These are phyloP conservation scores for Gossypium turneri DNA, from an alignment of 345 rosid genomes.

Conservation along the genomic window DNA sequence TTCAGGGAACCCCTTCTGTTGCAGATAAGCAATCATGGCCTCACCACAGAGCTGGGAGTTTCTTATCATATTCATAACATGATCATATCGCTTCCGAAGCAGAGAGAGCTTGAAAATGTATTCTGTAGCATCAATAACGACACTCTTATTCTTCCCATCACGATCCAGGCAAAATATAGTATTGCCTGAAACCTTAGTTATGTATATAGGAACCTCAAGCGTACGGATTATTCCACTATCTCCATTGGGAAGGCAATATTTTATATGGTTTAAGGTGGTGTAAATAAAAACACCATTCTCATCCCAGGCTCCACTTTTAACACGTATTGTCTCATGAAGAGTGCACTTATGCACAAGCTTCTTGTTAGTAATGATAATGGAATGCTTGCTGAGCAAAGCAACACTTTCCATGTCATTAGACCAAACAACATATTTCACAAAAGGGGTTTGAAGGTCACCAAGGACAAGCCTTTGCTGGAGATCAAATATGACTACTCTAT, in stretches of 20 bases:
- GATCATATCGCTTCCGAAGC: slow-evolving; percentile 72
- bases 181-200: slow-evolving; percentile 68
- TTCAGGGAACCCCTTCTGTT: slow-evolving; percentile 96
- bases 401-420: slow-evolving; percentile 89
- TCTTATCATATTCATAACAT: slow-evolving; percentile 95
- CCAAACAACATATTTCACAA: slow-evolving; percentile 80
- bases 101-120: slow-evolving; percentile 84
- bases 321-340: slow-evolving; percentile 88
- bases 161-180: slow-evolving; percentile 78
- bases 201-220: slow-evolving; percentile 79
- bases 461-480: slow-evolving; percentile 84
- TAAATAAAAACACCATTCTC: slow-evolving; percentile 91
- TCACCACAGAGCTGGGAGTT: slow-evolving; percentile 95
- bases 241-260: slow-evolving; percentile 93
- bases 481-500: slow-evolving; percentile 78
- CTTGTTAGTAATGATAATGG: slow-evolving; percentile 77
- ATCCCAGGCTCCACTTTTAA: slow-evolving; percentile 96
- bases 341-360: slow-evolving; percentile 80
- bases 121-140: slow-evolving; percentile 76
- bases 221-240: slow-evolving; percentile 83
- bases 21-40: slow-evolving; percentile 94
- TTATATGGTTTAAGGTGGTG: slow-evolving; percentile 82
- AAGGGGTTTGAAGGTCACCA: slow-evolving; percentile 80
- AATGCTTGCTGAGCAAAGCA: slow-evolving; percentile 94
- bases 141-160: slow-evolving; percentile 71